Evolutionary conservation across 345 rosid species (phyloP).

Genomic region (Citrus inodora): DNA sequence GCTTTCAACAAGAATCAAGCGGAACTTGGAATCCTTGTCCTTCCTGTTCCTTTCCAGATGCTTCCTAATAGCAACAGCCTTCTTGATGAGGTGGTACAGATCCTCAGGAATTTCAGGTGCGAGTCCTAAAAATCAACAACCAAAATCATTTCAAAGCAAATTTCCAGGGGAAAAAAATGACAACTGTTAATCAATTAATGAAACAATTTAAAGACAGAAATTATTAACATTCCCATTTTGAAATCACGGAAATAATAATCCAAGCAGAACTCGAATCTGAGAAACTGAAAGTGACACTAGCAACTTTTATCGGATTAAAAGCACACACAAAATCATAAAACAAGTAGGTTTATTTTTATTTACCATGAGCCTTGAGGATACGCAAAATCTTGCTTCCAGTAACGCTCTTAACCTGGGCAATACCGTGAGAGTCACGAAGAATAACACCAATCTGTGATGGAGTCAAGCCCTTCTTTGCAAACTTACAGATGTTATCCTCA

Average conservation of each 20-base stretch:
- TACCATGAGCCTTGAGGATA: slow-evolving; percentile 65
- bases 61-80: slow-evolving; percentile 70
- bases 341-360: neutral
- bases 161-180: neutral
- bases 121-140: slow-evolving; percentile 32
- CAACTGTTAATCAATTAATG: neutral
- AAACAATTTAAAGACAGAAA: neutral
- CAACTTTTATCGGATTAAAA: neutral
- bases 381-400: slow-evolving; percentile 70
- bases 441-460: slow-evolving; percentile 81
- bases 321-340: no score
- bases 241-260: neutral
- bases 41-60: slow-evolving; percentile 73
- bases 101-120: slow-evolving; percentile 75
- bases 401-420: slow-evolving; percentile 65
- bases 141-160: neutral
- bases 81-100: slow-evolving; percentile 68
- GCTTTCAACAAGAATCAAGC: slow-evolving; percentile 74
- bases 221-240: neutral
- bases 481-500: slow-evolving; percentile 63
- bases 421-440: slow-evolving; percentile 78
- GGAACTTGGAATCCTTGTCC: slow-evolving; percentile 73
- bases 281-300: neutral
- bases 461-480: slow-evolving; percentile 74
- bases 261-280: neutral